A percentile compares a stretch with the other conserved stretches of the same genome.
Evolutionary conservation across 2,329 filamentous ascomycete genomes (phyloP).

Genomic region (Zalaria obscura): DNA sequence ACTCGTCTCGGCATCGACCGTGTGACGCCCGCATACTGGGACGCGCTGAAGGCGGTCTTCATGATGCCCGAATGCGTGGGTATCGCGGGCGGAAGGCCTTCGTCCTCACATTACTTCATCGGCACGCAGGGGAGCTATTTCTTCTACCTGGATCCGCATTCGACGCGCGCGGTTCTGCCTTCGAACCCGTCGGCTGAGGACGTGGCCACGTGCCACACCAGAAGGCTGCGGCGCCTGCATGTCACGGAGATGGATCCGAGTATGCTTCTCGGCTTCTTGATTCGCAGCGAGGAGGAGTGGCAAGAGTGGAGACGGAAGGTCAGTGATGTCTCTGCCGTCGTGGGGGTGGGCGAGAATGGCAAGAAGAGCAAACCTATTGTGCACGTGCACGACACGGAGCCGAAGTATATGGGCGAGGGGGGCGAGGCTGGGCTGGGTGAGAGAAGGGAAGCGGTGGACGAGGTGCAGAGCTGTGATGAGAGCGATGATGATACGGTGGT

Average conservation of each 20-base stretch:
- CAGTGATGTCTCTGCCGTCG: conserved; percentile 1
- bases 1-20: conserved; percentile 87
- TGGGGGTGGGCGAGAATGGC: conserved; percentile 16
- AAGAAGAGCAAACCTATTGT: conserved; percentile 68
- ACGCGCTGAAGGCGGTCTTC: conserved; percentile 71
- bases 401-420: conserved; percentile 29
- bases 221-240: conserved; percentile 66
- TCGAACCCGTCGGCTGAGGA: conserved; percentile 50
- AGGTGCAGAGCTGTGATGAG: conserved; percentile 81
- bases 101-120: conserved; percentile 71
- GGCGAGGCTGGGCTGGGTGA: conserved; percentile 28
- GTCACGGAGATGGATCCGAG: conserved; percentile 93
- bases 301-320: conserved; percentile 54
- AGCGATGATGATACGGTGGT: conserved; percentile 20
- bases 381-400: conserved; percentile 62
- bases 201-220: conserved; percentile 72
- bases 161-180: conserved; percentile 61
- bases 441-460: conserved; percentile 64
- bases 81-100: conserved; percentile 87
- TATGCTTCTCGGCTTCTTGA: conserved; percentile 91
- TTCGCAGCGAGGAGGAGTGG: conserved; percentile 74
- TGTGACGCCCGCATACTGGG: conserved; percentile 88
- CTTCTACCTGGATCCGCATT: conserved; percentile 92
- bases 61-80: conserved; percentile 89
- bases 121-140: conserved; percentile 62